These are phyloP conservation scores for Tylopilus subfusipes DNA, from an alignment of 768 basidiomycete genomes.

Conservation along the genomic window DNA sequence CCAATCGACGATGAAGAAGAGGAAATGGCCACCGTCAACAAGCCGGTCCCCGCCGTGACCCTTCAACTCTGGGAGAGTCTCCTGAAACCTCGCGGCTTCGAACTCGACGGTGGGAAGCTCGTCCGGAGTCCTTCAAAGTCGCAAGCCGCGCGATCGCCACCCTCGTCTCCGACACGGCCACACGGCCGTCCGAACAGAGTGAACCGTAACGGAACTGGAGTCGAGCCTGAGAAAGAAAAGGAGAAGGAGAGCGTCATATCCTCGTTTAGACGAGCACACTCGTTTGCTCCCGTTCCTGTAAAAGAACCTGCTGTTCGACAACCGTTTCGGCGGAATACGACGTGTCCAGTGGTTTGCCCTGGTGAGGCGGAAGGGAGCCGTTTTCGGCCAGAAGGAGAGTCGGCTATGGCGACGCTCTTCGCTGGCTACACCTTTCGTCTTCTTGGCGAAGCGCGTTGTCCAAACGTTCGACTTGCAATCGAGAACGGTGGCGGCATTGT, in stretches of 20 bases:
- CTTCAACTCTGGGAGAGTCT: conserved; percentile 70
- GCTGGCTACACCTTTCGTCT: conserved; percentile 53
- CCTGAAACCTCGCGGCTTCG: conserved; percentile 64
- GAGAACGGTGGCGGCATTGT: conserved; percentile 56
- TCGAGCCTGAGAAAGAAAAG: conserved; percentile 11
- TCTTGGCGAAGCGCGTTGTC: conserved; percentile 63
- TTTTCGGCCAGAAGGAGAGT: background rate
- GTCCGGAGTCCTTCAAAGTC: conserved; percentile 58
- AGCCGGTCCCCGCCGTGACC: conserved; percentile 58
- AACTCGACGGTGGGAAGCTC: conserved; percentile 53
- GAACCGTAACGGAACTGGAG: background rate
- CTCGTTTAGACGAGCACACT: conserved; percentile 59
- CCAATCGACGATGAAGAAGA: conserved; percentile 38
- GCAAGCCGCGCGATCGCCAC: conserved; percentile 21
- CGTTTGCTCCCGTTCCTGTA: conserved; percentile 48
- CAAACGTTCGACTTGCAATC: conserved; percentile 56
- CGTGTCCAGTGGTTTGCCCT: conserved; percentile 16
- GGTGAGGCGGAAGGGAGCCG: conserved; percentile 20
- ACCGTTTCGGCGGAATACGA: conserved; percentile 46
- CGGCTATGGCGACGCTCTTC: conserved; percentile 40
- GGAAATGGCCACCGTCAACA: conserved; percentile 55
- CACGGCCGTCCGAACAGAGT: background rate
- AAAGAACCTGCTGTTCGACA: conserved; percentile 30
- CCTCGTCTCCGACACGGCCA: conserved; percentile 15
- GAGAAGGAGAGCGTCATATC: conserved; percentile 46